Base-by-base conservation (phyloP, 306 rosid species). In the Pyrus bretschneideri region DNA sequence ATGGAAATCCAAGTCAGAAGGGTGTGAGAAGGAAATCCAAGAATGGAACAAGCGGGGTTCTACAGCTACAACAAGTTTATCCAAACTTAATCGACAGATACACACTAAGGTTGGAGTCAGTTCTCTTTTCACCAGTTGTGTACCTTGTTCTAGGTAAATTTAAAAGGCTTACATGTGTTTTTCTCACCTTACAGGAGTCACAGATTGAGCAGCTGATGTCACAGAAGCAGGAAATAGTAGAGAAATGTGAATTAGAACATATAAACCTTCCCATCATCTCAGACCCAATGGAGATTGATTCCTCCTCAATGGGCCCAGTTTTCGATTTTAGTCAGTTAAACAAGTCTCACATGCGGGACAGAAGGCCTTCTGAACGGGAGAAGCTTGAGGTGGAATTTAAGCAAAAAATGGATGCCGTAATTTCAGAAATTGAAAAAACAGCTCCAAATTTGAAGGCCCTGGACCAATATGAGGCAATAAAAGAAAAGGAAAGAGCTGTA, bases 371-470 rank as follows among this genome's bases (percentile, higher is more conserved):
- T 44, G 91, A 89, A 69, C 74, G 91, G 72, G 93, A 92, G 73
- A 92, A 91, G 80, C 81, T 87, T 80, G 99, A 96, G 85, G 69
- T 52, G 64, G 96, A 92, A 2, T 96, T 92, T 64, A 96, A 83
- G 90, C 93, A 87, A 75, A 90, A 92, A 78, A 86, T 86, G 81
- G 97, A 89, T 78, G 79, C 91, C 77, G 65, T 92, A 76, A 65
- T 83, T 76, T 84, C 97, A 66, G 99, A 96, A 74, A 96, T 92
- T 23, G 98, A 96, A 65, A 91, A 89, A 89, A 96, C 99, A 3
- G 97, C 99, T 30, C 99, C 99, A 42, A 96, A 96, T 88, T 82
- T 96, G 91, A 96, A 93, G 88, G 98, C 99, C 76, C 82, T 96
- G 79, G 99, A 92, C 76, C 99, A 96, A 75, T 96, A 96, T 76